Evolutionary conservation across 2,329 filamentous ascomycete genomes (phyloP).

Genomic region (Alternaria postmessia): DNA sequence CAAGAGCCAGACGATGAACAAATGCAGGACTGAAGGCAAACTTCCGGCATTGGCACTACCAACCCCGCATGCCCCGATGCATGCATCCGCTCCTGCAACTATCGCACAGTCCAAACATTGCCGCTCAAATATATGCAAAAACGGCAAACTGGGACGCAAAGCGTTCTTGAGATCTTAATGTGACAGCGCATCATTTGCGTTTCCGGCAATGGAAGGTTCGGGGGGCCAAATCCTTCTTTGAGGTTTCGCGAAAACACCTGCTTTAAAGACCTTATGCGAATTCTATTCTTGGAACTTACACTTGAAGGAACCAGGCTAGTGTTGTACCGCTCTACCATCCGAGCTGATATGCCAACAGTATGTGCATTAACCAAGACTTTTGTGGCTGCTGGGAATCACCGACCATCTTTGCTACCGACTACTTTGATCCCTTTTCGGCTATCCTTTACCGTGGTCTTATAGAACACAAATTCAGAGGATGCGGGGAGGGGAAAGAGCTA

Average conservation of each 20-base stretch:
- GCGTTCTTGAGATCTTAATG: background rate
- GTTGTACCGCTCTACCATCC: background rate
- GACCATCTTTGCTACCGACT: background rate
- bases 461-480: background rate
- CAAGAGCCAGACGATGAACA: slow-evolving; percentile 35
- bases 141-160: background rate
- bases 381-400: background rate
- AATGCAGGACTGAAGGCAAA: slow-evolving; percentile 30
- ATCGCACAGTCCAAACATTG: background rate
- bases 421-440: background rate
- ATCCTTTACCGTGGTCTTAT: background rate
- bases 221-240: background rate
- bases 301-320: background rate
- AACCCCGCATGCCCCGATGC: background rate
- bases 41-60: background rate
- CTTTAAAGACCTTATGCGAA: background rate
- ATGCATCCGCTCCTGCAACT: background rate
- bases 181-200: background rate
- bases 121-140: background rate
- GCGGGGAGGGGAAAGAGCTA: background rate
- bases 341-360: background rate
- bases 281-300: background rate
- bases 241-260: background rate
- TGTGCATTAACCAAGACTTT: background rate
- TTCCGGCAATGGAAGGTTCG: background rate